Conservation (phyloP, 371 early-diverging fungal species). For the Mucor circinelloides region DNA sequence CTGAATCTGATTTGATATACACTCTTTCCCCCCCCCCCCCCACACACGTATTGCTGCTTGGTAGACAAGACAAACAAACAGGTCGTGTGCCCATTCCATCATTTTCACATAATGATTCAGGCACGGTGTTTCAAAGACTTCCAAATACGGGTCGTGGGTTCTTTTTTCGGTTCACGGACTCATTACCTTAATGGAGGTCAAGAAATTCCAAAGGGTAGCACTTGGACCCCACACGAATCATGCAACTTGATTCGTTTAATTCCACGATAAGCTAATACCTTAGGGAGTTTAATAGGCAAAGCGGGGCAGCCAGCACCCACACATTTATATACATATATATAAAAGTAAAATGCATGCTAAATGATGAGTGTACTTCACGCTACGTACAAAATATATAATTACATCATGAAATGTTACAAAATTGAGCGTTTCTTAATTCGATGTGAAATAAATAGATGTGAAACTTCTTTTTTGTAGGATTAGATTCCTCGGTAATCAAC, state of each 20-base stretch:
- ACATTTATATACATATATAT: background rate
- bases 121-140: background rate
- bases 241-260: conserved; percentile 12
- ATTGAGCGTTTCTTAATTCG: background rate
- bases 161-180: conserved; percentile 1
- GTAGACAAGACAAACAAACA: background rate
- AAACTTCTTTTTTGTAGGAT: background rate
- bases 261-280: background rate
- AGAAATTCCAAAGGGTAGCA: background rate
- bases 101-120: background rate
- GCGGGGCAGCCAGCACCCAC: background rate
- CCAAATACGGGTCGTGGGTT: conserved; percentile 2
- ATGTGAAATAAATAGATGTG: background rate
- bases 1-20: background rate
- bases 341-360: conserved; percentile 1
- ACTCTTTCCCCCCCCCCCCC: background rate
- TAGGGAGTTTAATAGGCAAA: background rate
- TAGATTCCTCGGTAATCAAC: background rate
- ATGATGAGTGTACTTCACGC: background rate
- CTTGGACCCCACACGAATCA: conserved; percentile 10
- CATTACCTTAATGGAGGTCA: conserved; percentile 4
- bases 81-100: background rate
- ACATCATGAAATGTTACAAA: conserved; percentile 2
- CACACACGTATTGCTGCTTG: background rate
- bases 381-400: background rate